A percentile compares a stretch with the other conserved stretches of the same genome.
phyloP scores from a whole-genome alignment of 2,329 filamentous ascomycete genomes.

The Penicillium janthinellum region DNA sequence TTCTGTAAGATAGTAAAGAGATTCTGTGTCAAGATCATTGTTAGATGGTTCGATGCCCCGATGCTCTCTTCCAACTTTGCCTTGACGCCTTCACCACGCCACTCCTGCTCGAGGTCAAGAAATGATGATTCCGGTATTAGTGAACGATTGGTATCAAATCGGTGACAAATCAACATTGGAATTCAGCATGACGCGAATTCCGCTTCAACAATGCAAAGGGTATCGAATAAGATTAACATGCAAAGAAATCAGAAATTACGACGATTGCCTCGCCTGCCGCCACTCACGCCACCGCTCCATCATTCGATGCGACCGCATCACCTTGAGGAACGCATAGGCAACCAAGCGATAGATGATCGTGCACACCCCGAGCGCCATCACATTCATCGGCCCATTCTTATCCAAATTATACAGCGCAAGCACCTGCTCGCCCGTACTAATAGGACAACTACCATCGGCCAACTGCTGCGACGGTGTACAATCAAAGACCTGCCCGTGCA shows the following conservation, averaged over 20 bases:
- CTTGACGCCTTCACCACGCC: too few relatives aligned
- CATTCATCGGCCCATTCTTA: slow-evolving; percentile 61
- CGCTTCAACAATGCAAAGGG: neutral
- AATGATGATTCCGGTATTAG: too few relatives aligned
- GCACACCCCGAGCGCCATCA: slow-evolving; percentile 64
- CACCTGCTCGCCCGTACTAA: slow-evolving; percentile 67
- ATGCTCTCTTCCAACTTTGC: too few relatives aligned
- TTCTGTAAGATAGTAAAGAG: neutral
- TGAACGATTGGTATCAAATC: too few relatives aligned
- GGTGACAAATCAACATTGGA: too few relatives aligned
- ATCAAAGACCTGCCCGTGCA: slow-evolving; percentile 63
- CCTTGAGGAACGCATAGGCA: slow-evolving; percentile 40
- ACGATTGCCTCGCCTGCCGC: slow-evolving; percentile 15
- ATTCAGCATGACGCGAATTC: too few relatives aligned
- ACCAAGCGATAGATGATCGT: slow-evolving; percentile 67
- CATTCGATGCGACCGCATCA: slow-evolving; percentile 25
- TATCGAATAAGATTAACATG: neutral
- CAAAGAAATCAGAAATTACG: neutral
- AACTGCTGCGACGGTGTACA: slow-evolving; percentile 64
- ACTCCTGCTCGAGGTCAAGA: too few relatives aligned
- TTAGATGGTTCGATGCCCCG: too few relatives aligned
- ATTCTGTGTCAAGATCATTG: too few relatives aligned
- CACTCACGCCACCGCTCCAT: slow-evolving; percentile 28
- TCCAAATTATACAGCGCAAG: slow-evolving; percentile 68
- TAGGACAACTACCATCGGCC: slow-evolving; percentile 63